Evolutionary conservation across 495 filamentous ascomycete genomes (phyloP), one percentile per base, ranked within the genome.

Genomic region (Staphylotrichum longicolle): DNA sequence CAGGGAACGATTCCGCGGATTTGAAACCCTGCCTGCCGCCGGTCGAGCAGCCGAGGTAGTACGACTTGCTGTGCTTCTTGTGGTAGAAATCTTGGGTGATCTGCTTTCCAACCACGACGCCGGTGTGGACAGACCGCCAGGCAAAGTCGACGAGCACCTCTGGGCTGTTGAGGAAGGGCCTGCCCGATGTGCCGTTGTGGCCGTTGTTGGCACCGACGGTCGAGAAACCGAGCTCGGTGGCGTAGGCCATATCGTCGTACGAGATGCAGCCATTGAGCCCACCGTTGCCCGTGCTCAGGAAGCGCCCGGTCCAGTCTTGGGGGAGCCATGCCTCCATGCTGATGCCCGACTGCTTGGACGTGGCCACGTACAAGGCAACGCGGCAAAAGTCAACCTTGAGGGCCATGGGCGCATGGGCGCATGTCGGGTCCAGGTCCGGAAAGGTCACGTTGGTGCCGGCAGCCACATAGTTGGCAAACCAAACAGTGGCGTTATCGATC

Each of bases 11-110:
- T 63, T 86, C 75, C 3, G 81, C 74, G 5, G 79, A 75, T 48
- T 80, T 80, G 2, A 86, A 60, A 3, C 84, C 84, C 63, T 86
- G 82, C 0, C 82, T 73, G 4, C 85, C 85, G 40, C 85, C 85
- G 0, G 80, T 83, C 0, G 83, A 86, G 70, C 84, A 88, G 0
- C 75, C 77, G 60, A 70, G 68, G 65, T 81, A 87, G 68, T 87
- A 87, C 8, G 75, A 79, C 58, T 82, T 78, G 6, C 66, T 63
- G 54, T 78, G 68, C 3, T 66, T 37, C 0, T 54, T 65, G 61
- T 85, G 83, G 72, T 79, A 86, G 4, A 66, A 67, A 7, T 64
- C 61, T 0, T 68, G 70, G 11, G 83, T 60, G n/a, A 70, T 54
- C 32, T 56, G 15, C 68, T 83, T 84, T 4, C 69, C 74, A 1